Conservation (phyloP, 441 rosid genomes). For the Eugenia klotzschiana region DNA sequence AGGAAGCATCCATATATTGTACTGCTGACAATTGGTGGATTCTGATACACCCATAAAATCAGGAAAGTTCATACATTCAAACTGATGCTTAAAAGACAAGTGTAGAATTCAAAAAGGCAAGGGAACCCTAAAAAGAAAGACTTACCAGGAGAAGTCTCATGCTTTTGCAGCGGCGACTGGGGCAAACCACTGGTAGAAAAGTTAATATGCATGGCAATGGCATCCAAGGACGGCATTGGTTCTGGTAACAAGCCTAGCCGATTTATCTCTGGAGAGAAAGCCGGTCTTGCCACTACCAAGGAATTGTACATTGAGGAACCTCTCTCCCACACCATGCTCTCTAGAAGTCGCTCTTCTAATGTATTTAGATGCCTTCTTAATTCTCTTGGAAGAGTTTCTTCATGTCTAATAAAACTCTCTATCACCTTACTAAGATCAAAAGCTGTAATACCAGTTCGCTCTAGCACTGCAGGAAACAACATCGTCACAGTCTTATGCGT, state of each 20-base stretch:
- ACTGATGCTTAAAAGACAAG: not conserved
- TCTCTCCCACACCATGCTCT: constrained; percentile 98
- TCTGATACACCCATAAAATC: not conserved
- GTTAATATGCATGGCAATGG: constrained; percentile 63
- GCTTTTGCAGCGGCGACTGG: constrained; percentile 39
- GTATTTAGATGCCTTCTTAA: constrained; percentile 91
- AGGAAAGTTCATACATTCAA: not conserved
- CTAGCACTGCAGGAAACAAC: constrained; percentile 94
- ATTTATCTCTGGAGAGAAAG: constrained; percentile 60
- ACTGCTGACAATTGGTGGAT: not conserved
- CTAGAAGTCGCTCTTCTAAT: constrained; percentile 84
- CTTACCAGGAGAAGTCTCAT: constrained; percentile 48
- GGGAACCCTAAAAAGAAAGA: not conserved
- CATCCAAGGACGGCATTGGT: constrained; percentile 97
- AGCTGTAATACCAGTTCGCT: constrained; percentile 92
- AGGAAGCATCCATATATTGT: not conserved
- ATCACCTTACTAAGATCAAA: constrained; percentile 98
- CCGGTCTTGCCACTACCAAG: constrained; percentile 70
- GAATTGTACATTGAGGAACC: constrained; percentile 97
- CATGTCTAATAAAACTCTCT: constrained; percentile 93
- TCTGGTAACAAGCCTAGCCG: constrained; percentile 77
- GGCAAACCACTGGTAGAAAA: constrained; percentile 43
- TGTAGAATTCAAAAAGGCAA: not conserved
- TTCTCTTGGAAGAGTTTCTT: constrained; percentile 94
- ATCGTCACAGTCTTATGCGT: constrained; percentile 85